Evolutionary conservation across 306 rosid genomes (phyloP), one percentile per base, ranked within the genome.

Genomic region (Lupinus albus): DNA sequence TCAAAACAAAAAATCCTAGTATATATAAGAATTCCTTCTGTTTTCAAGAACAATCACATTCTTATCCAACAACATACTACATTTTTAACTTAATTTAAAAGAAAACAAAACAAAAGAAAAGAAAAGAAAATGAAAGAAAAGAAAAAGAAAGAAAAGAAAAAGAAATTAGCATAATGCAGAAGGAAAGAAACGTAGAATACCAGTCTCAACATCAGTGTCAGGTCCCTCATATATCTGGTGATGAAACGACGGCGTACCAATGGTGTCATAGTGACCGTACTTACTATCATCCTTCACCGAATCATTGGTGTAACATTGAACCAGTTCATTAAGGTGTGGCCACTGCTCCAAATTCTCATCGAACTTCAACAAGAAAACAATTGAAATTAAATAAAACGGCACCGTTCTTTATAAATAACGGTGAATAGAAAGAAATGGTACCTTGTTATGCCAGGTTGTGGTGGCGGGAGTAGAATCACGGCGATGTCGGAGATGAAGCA

Each of bases 261-360:
- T 64, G 66, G 85, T 81, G 53, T 93, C 95, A 28, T 86, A 93
- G 70, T 85, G 97, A 3, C 99, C 99, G 28, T 93, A 93, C 89
- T 93, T 93, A 73, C 81, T 93, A 58, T 90, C 99, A 77, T 90
- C 96, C 65, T 90, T 89, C 2, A 93, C 97, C 99, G 92, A 88
- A 76, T 93, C 99, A 7, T 97, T 86, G 1, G 99, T 86, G 72
- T 93, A 93, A 81, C 99, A 93, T 73, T 90, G 99, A 38, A 88
- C 96, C 64, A 93, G 78, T 71, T 93, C 99, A 60, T 84, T 93
- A 76, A 93, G 88, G 76, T 90, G 97, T 17, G 99, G 99, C 94
- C 96, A 90, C 76, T 93, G 99, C 86, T 93, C 99, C 86, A 93
- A 80, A 81, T 93, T 93, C 82, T 90, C 97, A 16, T 90, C 94